These are phyloP conservation scores for Oldenlandia corymbosa DNA, from an alignment of 257 asterid genomes.

Conservation along the genomic window DNA sequence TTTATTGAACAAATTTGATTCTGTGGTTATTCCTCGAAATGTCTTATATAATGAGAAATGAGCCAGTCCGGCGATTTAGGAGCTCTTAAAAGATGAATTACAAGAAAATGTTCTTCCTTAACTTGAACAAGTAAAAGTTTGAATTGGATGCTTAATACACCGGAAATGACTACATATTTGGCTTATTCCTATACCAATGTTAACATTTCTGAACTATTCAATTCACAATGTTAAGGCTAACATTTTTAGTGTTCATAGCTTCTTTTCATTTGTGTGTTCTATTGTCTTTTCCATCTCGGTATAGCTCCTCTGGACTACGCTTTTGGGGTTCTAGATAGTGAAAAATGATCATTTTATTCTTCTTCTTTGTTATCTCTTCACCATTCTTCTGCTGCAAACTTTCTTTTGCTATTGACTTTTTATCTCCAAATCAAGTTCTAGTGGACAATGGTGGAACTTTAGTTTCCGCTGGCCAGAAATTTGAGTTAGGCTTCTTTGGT, in stretches of 20 bases:
- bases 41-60: too few species aligned
- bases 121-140: not conserved
- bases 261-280: too few species aligned
- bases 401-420: conserved; percentile 12
- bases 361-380: conserved; percentile 9
- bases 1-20: too few species aligned
- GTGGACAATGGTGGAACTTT: conserved; percentile 16
- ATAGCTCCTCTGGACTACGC: not conserved
- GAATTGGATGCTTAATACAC: not conserved
- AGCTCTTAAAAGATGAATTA: not conserved
- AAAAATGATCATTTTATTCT: conserved; percentile 3
- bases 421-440: conserved; percentile 13
- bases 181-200: not conserved
- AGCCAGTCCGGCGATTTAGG: not conserved
- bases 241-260: not conserved
- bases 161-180: not conserved
- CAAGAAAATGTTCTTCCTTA: not conserved
- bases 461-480: conserved; percentile 11
- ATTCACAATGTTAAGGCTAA: not conserved
- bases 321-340: not conserved
- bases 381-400: conserved; percentile 11
- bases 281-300: not conserved
- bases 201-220: not conserved
- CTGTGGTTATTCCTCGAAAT: too few species aligned
- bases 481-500: conserved; percentile 24